Conservation (phyloP, 306 rosid species). For the Malus asiatica region DNA sequence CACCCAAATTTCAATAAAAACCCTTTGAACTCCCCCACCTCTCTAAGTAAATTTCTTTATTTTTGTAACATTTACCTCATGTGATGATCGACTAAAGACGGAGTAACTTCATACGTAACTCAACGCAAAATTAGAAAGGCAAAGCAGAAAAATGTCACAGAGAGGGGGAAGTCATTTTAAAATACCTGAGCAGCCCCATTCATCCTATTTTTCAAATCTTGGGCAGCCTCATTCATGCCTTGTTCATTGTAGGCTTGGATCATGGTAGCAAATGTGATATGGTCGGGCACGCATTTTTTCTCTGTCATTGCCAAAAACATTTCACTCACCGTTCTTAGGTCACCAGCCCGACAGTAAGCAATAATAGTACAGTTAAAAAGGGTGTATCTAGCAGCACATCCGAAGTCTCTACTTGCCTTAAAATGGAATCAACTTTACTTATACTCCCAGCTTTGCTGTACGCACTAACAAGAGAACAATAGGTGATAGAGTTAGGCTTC, state of each 20-base stretch:
- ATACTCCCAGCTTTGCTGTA: constrained; percentile 53
- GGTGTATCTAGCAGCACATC: constrained; percentile 54
- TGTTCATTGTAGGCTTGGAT: constrained; percentile 52
- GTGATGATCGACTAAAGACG: not conserved
- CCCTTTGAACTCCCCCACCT: not conserved
- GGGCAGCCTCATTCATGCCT: constrained; percentile 70
- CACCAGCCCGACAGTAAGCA: constrained; percentile 64
- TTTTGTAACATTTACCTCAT: not conserved
- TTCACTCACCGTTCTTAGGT: constrained; percentile 52
- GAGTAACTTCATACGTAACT: not conserved
- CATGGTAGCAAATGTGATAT: constrained; percentile 59
- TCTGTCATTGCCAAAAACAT: constrained; percentile 63
- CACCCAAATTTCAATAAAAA: too few species aligned
- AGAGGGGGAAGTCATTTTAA: constrained; percentile 9
- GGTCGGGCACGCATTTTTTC: constrained; percentile 57
- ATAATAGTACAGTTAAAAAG: constrained; percentile 46
- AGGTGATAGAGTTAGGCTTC: constrained; percentile 77
- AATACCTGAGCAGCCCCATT: constrained; percentile 24
- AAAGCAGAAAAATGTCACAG: not conserved
- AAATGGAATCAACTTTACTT: constrained; percentile 59
- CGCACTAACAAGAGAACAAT: constrained; percentile 73
- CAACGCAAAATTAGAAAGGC: not conserved
- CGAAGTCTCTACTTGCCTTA: constrained; percentile 70
- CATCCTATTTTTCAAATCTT: constrained; percentile 32
- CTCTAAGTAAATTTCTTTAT: not conserved